Percentiles rank a stretch among this genome's conserved stretches.
These are phyloP conservation scores for Stenogyne calaminthoides DNA, from an alignment of 305 asterid species.

Conservation along the genomic window DNA sequence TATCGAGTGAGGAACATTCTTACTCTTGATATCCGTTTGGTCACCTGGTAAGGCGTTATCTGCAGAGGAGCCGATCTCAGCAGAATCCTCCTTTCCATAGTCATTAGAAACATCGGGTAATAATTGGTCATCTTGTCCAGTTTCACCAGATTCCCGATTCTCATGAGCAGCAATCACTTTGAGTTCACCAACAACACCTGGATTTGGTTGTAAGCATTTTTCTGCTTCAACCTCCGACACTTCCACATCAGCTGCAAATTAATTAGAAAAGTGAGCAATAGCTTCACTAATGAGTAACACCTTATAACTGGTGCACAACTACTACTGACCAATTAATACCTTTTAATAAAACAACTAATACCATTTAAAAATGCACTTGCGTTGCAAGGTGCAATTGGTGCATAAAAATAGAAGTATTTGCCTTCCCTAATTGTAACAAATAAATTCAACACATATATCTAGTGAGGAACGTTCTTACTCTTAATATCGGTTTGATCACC, in stretches of 20 bases:
- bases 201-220: not conserved
- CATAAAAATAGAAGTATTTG: too few species aligned
- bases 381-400: too few species aligned
- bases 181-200: not conserved
- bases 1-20: slow-evolving; percentile 15
- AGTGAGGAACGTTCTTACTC: slow-evolving; percentile 26
- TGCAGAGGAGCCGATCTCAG: slow-evolving; percentile 24
- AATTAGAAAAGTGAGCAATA: not conserved
- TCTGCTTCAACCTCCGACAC: slow-evolving; percentile 31
- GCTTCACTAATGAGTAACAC: not conserved
- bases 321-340: too few species aligned
- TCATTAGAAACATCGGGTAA: slow-evolving; percentile 23
- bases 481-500: slow-evolving; percentile 22
- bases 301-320: too few species aligned
- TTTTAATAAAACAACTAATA: too few species aligned
- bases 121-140: slow-evolving; percentile 9
- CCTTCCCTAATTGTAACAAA: not conserved
- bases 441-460: slow-evolving; percentile 1
- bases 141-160: slow-evolving; percentile 21
- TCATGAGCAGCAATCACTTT: not conserved
- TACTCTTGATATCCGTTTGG: slow-evolving; percentile 29
- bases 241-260: slow-evolving; percentile 33
- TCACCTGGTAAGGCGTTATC: slow-evolving; percentile 13
- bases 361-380: too few species aligned
- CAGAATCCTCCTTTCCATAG: slow-evolving; percentile 26